These are phyloP conservation scores for Mycena leptocephala DNA, from an alignment of 768 basidiomycete species.

Conservation along the genomic window DNA sequence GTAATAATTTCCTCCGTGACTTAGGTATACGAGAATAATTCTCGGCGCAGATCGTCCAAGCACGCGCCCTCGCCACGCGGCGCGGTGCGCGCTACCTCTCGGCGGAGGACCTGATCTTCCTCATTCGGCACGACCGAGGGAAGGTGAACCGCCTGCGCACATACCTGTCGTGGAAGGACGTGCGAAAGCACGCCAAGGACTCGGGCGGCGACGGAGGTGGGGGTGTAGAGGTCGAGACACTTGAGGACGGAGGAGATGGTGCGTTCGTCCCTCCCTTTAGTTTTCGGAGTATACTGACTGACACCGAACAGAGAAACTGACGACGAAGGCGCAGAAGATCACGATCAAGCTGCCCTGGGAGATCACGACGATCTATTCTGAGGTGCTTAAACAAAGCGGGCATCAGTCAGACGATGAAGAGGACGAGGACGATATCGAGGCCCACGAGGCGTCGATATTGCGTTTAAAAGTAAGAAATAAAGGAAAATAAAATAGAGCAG, in stretches of 20 bases:
- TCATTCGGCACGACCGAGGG: constrained; percentile 93
- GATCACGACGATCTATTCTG: constrained; percentile 91
- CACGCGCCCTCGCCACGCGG: constrained; percentile 85
- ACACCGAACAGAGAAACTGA: constrained; percentile 74
- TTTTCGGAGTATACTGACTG: not conserved
- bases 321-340: constrained; percentile 91
- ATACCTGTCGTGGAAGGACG: constrained; percentile 98
- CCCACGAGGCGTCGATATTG: constrained; percentile 94
- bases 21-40: not conserved
- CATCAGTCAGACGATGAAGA: constrained; percentile 96
- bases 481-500: no score
- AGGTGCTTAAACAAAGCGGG: constrained; percentile 81
- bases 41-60: constrained; percentile 83
- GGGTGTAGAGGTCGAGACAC: constrained; percentile 85
- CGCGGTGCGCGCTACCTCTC: constrained; percentile 90
- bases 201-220: constrained; percentile 87
- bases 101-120: constrained; percentile 96
- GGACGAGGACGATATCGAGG: constrained; percentile 96
- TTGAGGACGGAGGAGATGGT: constrained; percentile 91
- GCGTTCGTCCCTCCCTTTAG: constrained; percentile 30
- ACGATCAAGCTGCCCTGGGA: constrained; percentile 98
- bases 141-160: constrained; percentile 95
- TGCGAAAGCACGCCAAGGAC: constrained; percentile 95
- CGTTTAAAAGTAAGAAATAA: constrained; percentile 76
- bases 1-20: constrained; percentile 56